Conservation (phyloP, 805 yeast species). For the Metschnikowia chrysomelidarum region DNA sequence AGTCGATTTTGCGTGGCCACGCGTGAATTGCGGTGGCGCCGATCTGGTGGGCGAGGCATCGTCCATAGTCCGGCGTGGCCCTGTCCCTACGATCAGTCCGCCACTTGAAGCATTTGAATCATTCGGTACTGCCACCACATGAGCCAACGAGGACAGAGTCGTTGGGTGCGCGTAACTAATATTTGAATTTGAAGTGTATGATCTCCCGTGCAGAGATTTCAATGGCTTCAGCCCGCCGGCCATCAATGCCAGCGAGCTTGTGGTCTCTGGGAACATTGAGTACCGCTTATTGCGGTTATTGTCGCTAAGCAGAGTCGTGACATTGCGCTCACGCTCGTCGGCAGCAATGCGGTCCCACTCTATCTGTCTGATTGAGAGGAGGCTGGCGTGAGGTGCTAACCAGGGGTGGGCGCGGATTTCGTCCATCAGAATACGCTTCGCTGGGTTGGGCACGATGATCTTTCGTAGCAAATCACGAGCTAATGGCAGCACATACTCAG, state of each 20-base stretch:
- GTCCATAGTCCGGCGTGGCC: too few relatives aligned
- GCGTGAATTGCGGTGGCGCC: conserved; percentile 6
- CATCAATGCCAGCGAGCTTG: conserved; percentile 36
- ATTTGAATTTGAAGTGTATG: conserved; percentile 34
- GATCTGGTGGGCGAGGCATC: conserved; percentile 11
- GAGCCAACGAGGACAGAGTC: conserved; percentile 55
- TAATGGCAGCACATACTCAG: conserved; percentile 86
- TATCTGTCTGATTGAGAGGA: conserved; percentile 77
- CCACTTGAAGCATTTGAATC: conserved; percentile 8
- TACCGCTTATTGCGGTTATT: conserved; percentile 39
- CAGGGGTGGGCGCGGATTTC: conserved; percentile 82
- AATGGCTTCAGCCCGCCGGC: conserved; percentile 28
- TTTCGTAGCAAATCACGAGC: conserved; percentile 88
- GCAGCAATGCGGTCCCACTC: conserved; percentile 77
- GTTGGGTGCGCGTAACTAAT: conserved; percentile 55
- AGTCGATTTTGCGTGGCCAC: conserved; percentile 35
- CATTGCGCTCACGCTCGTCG: conserved; percentile 25
- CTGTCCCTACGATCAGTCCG: conserved; percentile 1
- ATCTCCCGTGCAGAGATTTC: conserved; percentile 28
- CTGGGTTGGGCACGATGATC: conserved; percentile 83
- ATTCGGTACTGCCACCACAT: conserved; percentile 49
- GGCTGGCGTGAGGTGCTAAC: conserved; percentile 80
- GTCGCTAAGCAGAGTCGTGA: conserved; percentile 9
- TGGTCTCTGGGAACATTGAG: conserved; percentile 43
- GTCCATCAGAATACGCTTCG: conserved; percentile 62